Evolutionary conservation across 306 rosid species (phyloP), one percentile per base, ranked within the genome.

Genomic region (Hippophae gyantsensis): DNA sequence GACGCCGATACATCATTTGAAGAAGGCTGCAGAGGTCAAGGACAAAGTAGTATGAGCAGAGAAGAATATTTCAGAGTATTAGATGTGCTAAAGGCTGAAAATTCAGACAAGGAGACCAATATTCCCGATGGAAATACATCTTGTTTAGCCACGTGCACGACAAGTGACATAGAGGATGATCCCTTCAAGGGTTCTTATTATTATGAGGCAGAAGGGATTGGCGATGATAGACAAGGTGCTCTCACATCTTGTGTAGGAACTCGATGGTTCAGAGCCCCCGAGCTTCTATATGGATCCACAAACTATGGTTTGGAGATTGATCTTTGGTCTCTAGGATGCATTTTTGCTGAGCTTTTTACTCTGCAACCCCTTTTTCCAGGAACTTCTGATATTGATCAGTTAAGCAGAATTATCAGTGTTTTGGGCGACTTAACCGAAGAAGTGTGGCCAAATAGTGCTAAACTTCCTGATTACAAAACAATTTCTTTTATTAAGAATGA

Each of bases 321-420:
- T 77, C 74, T 92, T 7, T 92, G 99, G 99, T 85, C 99, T 7
- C 52, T 92, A 65, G 99, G 99, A 10, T 88, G 99, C 80, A 67
- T 92, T 58, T 83, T 88, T 14, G 79, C 96, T 0, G 95, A 88
- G 65, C 79, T 92, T 12, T 67, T 80, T 13, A 78, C 82, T 2
- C 69, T 80, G 69, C 72, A 88, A 58, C 96, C 99, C 6, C 76
- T 92, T 57, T 88, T 92, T 63, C 86, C 93, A 0, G 96, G 99
- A 60, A 72, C 83, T 54, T 54, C 86, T 57, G 99, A 92, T 74
- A 78, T 88, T 4, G 99, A 92, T 65, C 99, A 92, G 63, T 77
- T 88, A 41, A 74, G 95, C 66, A 81, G 84, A 64, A 88, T 92
- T 61, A 58, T 80, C 10, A 59, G 69, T 66, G 88, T 83, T 47